Evolutionary conservation across 2,329 filamentous ascomycete species (phyloP).

Genomic region (Sporothrix phasma): DNA sequence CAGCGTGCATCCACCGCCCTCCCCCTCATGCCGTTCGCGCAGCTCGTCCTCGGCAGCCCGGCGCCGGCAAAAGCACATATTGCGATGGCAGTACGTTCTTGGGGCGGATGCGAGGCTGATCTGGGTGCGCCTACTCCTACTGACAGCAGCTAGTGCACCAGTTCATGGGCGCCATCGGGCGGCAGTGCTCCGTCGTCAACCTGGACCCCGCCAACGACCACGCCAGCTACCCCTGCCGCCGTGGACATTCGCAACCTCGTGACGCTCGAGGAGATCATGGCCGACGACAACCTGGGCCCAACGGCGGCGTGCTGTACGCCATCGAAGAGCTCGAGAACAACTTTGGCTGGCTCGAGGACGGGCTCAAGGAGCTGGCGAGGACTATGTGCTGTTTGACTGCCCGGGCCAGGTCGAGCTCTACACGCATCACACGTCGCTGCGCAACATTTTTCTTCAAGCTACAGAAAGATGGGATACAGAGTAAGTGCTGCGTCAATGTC

Average conservation of each 20-base stretch:
- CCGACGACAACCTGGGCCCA: slow-evolving; percentile 78
- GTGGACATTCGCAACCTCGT: slow-evolving; percentile 84
- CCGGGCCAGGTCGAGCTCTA: slow-evolving; percentile 96
- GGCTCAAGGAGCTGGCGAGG: slow-evolving; percentile 70
- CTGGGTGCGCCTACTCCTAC: not conserved
- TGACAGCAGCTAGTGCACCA: slow-evolving; percentile 60
- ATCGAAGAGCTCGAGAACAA: slow-evolving; percentile 93
- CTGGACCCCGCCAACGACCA: slow-evolving; percentile 95
- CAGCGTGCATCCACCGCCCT: no score
- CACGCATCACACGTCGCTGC: slow-evolving; percentile 83
- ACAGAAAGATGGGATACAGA: slow-evolving; percentile 83
- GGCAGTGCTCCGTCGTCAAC: slow-evolving; percentile 91
- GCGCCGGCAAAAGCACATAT: slow-evolving; percentile 93
- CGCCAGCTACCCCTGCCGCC: slow-evolving; percentile 76
- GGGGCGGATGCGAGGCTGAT: not conserved
- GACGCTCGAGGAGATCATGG: slow-evolving; percentile 91
- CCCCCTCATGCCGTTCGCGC: slow-evolving; percentile 49
- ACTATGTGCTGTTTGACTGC: slow-evolving; percentile 92
- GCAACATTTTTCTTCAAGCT: slow-evolving; percentile 86
- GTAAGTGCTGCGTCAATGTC: slow-evolving; percentile 42
- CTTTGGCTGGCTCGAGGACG: slow-evolving; percentile 80
- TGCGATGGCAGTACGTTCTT: slow-evolving; percentile 70
- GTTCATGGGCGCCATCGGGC: slow-evolving; percentile 90
- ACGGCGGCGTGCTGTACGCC: slow-evolving; percentile 85
- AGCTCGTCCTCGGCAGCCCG: slow-evolving; percentile 87